Base-by-base conservation (phyloP, 208 protist species). In the Strigomonas culicis region DNA sequence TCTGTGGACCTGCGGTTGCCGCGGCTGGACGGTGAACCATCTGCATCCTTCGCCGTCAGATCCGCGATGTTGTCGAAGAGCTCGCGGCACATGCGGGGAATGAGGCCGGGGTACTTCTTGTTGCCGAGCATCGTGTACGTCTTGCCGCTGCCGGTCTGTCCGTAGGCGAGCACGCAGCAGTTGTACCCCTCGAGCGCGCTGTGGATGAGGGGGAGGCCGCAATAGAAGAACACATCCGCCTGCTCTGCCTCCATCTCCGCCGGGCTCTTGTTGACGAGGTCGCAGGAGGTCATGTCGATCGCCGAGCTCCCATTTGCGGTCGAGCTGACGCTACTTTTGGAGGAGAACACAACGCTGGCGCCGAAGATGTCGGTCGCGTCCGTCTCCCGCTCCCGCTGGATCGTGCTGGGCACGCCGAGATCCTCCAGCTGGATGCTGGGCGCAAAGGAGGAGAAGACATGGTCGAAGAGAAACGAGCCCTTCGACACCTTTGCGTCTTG, bases 81-180 rank as follows among this genome's bases (percentile, higher is more conserved):
- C 4, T 75, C 72, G 44, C 75, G 68, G 30, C 77, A 87, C 15
- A 92, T 39, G 0, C 86, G 69, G 17, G 90, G 90, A 27, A 90
- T 90, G 22, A 97, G 71, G 6, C 94, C 94, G 13, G 74, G 72
- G 50, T 92, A 76, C 43, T 79, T 59, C 44, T 66, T 46, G 11
- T 72, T 82, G 10, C 95, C 94, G 53, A 92, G 77, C 82, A 98
- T 97, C 4, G 88, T 92, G 77, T 82, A 85, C 11, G 88, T 92
- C 72, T 94, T 94, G 7, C 95, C 95, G 55, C 84, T 93, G 24
- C 90, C 88, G 1, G 87, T 97, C 66, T 97, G 89, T 3, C 92
- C 90, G 58, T 94, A 94, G 94, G 90, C 89, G 63, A 97, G 95
- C 68, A 98, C 80, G 68, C 89, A 92, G 0, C 75, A 72, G 75